phyloP scores from a whole-genome alignment of 192 early-diverging fungal species.

The Backusella parvicylindrica region DNA sequence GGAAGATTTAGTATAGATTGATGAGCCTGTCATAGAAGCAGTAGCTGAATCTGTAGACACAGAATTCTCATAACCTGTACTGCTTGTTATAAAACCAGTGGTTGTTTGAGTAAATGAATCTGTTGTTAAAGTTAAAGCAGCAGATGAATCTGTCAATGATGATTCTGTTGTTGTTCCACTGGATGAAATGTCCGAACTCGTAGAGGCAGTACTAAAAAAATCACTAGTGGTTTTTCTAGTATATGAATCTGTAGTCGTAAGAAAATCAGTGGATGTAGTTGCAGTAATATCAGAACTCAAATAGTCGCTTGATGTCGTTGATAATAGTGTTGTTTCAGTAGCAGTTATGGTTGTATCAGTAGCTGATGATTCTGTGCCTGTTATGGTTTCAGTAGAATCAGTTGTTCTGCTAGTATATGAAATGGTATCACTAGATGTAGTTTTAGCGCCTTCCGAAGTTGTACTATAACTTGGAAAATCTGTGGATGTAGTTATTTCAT shows the following conservation, averaged over 20 bases:
- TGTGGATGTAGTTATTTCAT: not conserved
- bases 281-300: not conserved
- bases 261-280: not conserved
- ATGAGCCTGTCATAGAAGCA: not conserved
- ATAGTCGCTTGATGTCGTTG: not conserved
- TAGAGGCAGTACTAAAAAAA: not conserved
- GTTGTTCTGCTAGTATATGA: not conserved
- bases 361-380: not conserved
- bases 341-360: not conserved
- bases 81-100: not conserved
- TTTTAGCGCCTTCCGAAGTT: not conserved
- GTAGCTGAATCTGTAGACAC: not conserved
- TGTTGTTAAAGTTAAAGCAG: not conserved
- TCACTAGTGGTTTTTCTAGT: not conserved
- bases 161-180: not conserved
- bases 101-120: not conserved
- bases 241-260: not conserved
- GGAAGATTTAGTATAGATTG: not conserved
- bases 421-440: not conserved
- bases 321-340: not conserved
- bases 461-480: not conserved
- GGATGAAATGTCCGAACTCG: not conserved
- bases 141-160: not conserved
- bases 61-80: not conserved
- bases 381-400: not conserved